Percentiles rank a stretch among this genome's conserved stretches.
Evolutionary conservation across 805 yeast species (phyloP).

Genomic region (Teunomyces kruisii): DNA sequence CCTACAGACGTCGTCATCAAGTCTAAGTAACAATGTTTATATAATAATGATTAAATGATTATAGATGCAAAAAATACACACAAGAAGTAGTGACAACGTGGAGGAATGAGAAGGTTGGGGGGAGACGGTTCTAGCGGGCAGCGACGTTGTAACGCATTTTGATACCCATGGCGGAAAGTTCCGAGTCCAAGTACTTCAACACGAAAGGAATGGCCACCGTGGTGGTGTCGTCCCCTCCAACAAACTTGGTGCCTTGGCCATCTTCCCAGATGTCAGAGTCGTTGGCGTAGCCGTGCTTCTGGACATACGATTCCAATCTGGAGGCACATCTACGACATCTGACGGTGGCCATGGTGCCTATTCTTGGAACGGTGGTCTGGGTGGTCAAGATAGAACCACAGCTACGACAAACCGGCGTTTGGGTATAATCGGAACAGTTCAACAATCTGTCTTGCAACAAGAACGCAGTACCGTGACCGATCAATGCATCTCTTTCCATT

Average conservation of each 20-base stretch:
- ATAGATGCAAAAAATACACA: neutral
- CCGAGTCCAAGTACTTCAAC: conserved; percentile 90
- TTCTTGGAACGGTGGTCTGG: conserved; percentile 86
- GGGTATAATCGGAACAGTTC: conserved; percentile 94
- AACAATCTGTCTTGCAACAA: conserved; percentile 90
- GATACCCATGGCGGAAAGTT: conserved; percentile 96
- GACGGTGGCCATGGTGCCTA: conserved; percentile 74
- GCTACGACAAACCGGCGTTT: conserved; percentile 81
- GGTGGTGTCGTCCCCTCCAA: conserved; percentile 92
- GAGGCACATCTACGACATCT: conserved; percentile 92
- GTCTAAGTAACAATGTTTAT: neutral
- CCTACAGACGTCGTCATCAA: neutral
- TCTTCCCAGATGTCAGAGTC: conserved; percentile 93
- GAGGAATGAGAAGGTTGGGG: neutral
- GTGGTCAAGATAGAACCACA: conserved; percentile 93
- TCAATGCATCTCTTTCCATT: conserved; percentile 98
- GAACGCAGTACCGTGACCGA: conserved; percentile 97
- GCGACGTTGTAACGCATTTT: conserved; percentile 83
- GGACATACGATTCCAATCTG: conserved; percentile 57
- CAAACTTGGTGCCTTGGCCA: conserved; percentile 87
- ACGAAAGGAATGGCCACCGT: conserved; percentile 97
- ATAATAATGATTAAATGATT: neutral
- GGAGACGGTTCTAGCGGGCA: neutral
- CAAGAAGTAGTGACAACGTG: neutral
- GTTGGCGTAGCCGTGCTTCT: conserved; percentile 49